These are phyloP conservation scores for Lathyrus sativus DNA, from an alignment of 306 rosid genomes.

Conservation along the genomic window DNA sequence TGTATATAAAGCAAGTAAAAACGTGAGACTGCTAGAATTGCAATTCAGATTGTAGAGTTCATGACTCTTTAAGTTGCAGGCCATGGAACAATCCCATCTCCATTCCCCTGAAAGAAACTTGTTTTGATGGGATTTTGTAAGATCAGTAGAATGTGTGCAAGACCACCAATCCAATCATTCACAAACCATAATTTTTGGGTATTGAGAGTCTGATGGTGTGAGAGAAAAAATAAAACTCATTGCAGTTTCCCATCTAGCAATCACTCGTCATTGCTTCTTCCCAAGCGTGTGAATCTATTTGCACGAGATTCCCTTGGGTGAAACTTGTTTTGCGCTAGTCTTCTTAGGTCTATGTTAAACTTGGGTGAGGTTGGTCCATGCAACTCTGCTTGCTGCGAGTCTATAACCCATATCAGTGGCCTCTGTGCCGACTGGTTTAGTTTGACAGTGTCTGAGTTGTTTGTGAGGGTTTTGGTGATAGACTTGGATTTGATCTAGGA, in stretches of 20 bases:
- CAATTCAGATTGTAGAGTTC: conserved; percentile 2
- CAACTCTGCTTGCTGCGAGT: neutral
- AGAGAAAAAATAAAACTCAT: neutral
- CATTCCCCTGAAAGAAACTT: neutral
- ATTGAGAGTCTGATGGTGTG: neutral
- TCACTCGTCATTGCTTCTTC: neutral
- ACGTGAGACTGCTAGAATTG: conserved; percentile 14
- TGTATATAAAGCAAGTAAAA: conserved; percentile 28
- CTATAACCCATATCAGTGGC: neutral
- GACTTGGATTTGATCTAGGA: neutral
- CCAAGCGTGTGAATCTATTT: neutral
- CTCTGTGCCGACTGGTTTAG: neutral
- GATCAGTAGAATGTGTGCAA: neutral
- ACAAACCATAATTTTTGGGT: neutral
- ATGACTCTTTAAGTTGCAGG: neutral
- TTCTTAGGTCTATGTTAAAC: conserved; percentile 3
- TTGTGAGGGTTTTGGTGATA: conserved; percentile 1
- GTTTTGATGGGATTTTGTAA: neutral
- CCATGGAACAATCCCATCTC: neutral
- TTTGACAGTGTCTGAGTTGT: neutral
- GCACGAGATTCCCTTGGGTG: conserved; percentile 3
- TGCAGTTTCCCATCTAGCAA: neutral
- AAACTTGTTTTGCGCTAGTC: neutral
- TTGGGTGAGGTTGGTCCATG: conserved; percentile 2
- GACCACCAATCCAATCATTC: neutral